Conservation (phyloP, 495 filamentous ascomycete genomes). For the Apiosordaria backusii region DNA sequence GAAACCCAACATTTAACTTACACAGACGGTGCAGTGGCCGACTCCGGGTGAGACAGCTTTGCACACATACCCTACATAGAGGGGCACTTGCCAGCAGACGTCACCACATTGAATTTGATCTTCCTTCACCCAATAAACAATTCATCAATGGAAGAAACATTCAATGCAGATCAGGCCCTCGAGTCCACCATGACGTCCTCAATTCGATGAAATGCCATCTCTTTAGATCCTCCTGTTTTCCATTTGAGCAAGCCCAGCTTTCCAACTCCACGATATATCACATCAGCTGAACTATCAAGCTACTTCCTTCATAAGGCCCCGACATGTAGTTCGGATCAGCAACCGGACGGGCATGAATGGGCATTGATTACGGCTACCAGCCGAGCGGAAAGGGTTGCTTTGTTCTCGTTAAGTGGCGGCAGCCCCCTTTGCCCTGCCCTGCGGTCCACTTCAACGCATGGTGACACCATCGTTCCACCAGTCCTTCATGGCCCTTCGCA, state of each 20-base stretch:
- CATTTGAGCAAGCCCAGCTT: neutral
- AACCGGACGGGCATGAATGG: neutral
- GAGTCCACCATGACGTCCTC: neutral
- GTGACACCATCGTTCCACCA: neutral
- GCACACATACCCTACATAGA: neutral
- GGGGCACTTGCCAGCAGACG: neutral
- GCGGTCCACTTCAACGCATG: neutral
- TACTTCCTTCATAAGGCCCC: neutral
- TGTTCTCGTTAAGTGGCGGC: neutral
- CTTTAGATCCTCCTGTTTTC: neutral
- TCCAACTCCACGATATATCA: neutral
- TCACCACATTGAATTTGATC: neutral
- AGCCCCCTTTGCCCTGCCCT: neutral
- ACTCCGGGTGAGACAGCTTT: neutral
- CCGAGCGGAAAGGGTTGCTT: neutral
- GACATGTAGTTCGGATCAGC: neutral
- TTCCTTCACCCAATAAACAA: neutral
- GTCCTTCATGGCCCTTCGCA: neutral
- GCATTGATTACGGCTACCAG: neutral
- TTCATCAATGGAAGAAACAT: neutral
- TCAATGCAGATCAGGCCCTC: neutral
- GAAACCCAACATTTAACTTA: neutral
- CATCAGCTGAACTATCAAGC: neutral
- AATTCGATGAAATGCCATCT: neutral
- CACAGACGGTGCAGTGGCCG: neutral